phyloP scores from a whole-genome alignment of 148 eudicot species.

The Fagopyrum tataricum region DNA sequence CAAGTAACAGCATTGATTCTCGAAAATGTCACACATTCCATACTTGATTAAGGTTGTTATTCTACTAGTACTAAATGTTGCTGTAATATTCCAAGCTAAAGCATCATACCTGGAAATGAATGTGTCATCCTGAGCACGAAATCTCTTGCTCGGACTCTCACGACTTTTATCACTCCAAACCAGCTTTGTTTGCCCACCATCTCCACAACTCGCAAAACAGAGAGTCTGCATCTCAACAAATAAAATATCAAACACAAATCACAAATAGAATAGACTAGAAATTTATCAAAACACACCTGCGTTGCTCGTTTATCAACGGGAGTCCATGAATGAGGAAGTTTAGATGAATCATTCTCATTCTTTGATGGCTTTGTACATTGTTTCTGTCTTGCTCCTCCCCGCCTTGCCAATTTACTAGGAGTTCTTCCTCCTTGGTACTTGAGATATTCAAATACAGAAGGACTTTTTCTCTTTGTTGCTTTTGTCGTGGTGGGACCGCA shows the following conservation, averaged over 20 bases:
- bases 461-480: slow-evolving; percentile 66
- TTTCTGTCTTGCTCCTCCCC: slow-evolving; percentile 34
- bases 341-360: slow-evolving; percentile 37
- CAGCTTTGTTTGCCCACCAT: slow-evolving; percentile 74
- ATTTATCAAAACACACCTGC: slow-evolving; percentile 38
- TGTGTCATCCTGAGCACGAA: not conserved
- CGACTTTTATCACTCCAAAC: slow-evolving; percentile 53
- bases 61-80: not conserved
- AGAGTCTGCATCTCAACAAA: slow-evolving; percentile 47
- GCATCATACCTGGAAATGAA: not conserved
- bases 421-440: slow-evolving; percentile 63
- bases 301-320: slow-evolving; percentile 85
- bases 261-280: not conserved
- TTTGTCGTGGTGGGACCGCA: slow-evolving; percentile 28
- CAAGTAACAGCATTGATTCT: no score
- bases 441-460: slow-evolving; percentile 68
- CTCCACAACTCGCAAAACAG: slow-evolving; percentile 59
- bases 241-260: not conserved
- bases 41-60: not conserved
- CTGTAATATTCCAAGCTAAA: no score
- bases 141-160: slow-evolving; percentile 17
- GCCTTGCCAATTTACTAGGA: slow-evolving; percentile 35
- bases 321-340: slow-evolving; percentile 38
- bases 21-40: no score
- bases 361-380: slow-evolving; percentile 33